Evolutionary conservation across 192 early-diverging fungal genomes (phyloP).

Genomic region (Fimicolochytrium jonesii): DNA sequence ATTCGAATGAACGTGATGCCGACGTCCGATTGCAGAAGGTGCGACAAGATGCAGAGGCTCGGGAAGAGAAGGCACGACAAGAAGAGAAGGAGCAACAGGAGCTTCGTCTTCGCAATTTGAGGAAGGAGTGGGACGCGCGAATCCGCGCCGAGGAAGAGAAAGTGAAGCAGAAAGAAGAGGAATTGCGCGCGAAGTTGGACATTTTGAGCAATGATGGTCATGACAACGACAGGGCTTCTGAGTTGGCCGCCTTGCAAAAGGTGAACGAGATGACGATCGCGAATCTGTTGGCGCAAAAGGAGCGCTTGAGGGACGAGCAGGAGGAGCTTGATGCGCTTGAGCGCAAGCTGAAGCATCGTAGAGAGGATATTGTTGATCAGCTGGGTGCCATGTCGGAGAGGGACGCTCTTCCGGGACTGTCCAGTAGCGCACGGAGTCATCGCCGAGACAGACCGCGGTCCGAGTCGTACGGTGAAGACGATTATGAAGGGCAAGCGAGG

Average conservation of each 20-base stretch:
- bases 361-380: too few relatives aligned
- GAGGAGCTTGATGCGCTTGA: constrained; percentile 1
- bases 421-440: too few relatives aligned
- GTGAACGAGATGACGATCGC: too few relatives aligned
- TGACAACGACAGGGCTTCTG: background rate
- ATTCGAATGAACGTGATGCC: background rate
- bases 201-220: background rate
- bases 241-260: background rate
- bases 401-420: too few relatives aligned
- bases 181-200: too few relatives aligned
- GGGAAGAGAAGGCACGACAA: background rate
- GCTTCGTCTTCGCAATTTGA: too few relatives aligned
- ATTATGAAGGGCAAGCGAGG: too few relatives aligned
- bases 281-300: too few relatives aligned
- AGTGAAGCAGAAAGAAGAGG: constrained; percentile 8
- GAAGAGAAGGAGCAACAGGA: background rate
- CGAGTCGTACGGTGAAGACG: too few relatives aligned
- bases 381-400: too few relatives aligned
- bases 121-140: background rate
- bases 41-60: background rate
- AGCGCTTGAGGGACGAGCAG: too few relatives aligned
- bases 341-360: constrained; percentile 8
- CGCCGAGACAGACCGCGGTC: too few relatives aligned
- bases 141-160: constrained; percentile 13
- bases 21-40: background rate